Evolutionary conservation across 768 basidiomycete species (phyloP).

Genomic region (Paxillus rubicundulus): DNA sequence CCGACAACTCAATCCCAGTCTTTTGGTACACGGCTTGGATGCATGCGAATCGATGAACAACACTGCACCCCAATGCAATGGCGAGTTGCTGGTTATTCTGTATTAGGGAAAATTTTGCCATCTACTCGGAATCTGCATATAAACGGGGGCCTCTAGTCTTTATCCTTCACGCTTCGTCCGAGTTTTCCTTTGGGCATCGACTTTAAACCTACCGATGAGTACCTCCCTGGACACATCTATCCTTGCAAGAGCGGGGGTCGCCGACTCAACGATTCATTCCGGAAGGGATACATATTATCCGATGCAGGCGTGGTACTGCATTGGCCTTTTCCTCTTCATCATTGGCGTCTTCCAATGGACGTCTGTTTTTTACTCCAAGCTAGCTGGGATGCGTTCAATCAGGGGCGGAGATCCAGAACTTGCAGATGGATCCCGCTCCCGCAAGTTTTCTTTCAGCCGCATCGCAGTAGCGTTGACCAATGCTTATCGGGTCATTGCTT

Average conservation of each 20-base stretch:
- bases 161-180: neutral
- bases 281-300: conserved; percentile 6
- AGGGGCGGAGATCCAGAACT: conserved; percentile 2
- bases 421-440: conserved; percentile 12
- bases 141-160: neutral
- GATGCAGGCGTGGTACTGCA: conserved; percentile 11
- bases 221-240: neutral
- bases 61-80: too few species aligned
- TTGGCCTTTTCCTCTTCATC: conserved; percentile 11
- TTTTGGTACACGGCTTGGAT: neutral
- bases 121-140: neutral
- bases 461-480: conserved; percentile 36
- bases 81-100: neutral
- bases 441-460: conserved; percentile 39
- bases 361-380: conserved; percentile 13
- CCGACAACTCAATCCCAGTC: neutral
- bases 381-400: neutral
- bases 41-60: neutral
- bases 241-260: conserved; percentile 14
- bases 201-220: neutral
- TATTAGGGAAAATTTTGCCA: neutral
- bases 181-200: neutral
- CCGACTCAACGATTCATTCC: conserved; percentile 3
- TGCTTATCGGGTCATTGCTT: conserved; percentile 44
- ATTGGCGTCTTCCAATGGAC: conserved; percentile 10